These are phyloP conservation scores for Golovinomyces cichoracearum DNA, from an alignment of 2,329 filamentous ascomycete genomes.

Conservation along the genomic window DNA sequence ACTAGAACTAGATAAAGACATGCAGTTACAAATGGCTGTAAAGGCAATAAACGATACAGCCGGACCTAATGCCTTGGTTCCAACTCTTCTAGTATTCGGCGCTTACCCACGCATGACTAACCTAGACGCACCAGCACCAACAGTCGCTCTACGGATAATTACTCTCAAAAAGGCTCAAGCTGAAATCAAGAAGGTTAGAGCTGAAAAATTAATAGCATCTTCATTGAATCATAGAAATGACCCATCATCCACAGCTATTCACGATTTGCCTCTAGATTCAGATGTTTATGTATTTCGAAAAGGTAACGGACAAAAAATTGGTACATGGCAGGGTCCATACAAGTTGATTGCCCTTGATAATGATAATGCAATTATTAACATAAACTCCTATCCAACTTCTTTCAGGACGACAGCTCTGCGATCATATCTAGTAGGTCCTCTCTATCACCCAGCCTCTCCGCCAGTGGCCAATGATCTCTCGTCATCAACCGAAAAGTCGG, in stretches of 20 bases:
- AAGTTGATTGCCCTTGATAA: neutral
- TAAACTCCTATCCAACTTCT: neutral
- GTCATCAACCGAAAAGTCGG: too few relatives aligned
- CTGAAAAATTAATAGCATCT: neutral
- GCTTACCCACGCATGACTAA: neutral
- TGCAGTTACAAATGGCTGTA: neutral
- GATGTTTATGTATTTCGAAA: slow-evolving; percentile 2
- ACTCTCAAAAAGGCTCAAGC: slow-evolving; percentile 3
- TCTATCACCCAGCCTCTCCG: too few relatives aligned
- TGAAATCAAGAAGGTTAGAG: slow-evolving; percentile 2
- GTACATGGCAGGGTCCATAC: neutral
- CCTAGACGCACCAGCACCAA: neutral
- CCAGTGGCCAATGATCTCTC: too few relatives aligned
- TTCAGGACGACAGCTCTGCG: neutral
- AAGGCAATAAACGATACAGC: neutral
- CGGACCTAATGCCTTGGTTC: neutral
- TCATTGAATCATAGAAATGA: slow-evolving; percentile 1
- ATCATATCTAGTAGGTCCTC: neutral
- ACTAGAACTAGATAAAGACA: neutral
- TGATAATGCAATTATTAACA: neutral
- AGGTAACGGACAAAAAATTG: neutral
- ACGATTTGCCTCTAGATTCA: slow-evolving; percentile 2
- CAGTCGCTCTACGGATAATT: neutral
- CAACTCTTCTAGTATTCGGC: neutral
- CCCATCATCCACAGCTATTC: neutral